Evolutionary conservation across 495 filamentous ascomycete genomes (phyloP).

Genomic region (Physcia stellaris): DNA sequence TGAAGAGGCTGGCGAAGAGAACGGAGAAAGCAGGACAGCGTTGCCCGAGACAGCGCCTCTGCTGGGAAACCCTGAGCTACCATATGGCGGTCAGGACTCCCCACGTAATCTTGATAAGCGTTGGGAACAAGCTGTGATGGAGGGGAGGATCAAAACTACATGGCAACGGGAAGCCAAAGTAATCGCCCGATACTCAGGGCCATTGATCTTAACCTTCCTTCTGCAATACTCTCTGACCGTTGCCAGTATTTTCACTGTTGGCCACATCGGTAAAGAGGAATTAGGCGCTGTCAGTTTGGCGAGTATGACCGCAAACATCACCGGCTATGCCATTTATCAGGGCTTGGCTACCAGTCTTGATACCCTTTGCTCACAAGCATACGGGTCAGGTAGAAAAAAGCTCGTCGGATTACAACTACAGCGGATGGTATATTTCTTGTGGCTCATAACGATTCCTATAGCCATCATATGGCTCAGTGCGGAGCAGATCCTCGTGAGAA

Average conservation of each 20-base stretch:
- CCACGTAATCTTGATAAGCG: slow-evolving; percentile 31
- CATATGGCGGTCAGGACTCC: slow-evolving; percentile 24
- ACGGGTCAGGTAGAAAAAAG: slow-evolving; percentile 54
- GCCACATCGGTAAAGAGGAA: slow-evolving; percentile 49
- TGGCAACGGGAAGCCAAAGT: slow-evolving; percentile 73
- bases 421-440: slow-evolving; percentile 56
- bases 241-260: slow-evolving; percentile 54
- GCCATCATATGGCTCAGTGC: slow-evolving; percentile 49
- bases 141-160: slow-evolving; percentile 64
- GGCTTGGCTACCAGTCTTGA: slow-evolving; percentile 62
- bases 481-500: slow-evolving; percentile 40
- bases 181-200: slow-evolving; percentile 45
- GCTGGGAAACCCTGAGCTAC: slow-evolving; percentile 21
- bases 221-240: slow-evolving; percentile 64
- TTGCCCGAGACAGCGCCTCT: slow-evolving; percentile 42
- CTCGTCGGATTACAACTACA: slow-evolving; percentile 61
- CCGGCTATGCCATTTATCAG: slow-evolving; percentile 58
- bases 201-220: slow-evolving; percentile 57
- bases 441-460: slow-evolving; percentile 51
- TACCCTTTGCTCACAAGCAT: slow-evolving; percentile 65
- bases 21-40: not conserved
- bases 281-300: slow-evolving; percentile 52
- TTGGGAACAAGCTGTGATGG: slow-evolving; percentile 68
- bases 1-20: not conserved
- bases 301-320: slow-evolving; percentile 60